These are phyloP conservation scores for Fusarium subglutinans DNA, from an alignment of 2,329 filamentous ascomycete genomes.

Conservation along the genomic window DNA sequence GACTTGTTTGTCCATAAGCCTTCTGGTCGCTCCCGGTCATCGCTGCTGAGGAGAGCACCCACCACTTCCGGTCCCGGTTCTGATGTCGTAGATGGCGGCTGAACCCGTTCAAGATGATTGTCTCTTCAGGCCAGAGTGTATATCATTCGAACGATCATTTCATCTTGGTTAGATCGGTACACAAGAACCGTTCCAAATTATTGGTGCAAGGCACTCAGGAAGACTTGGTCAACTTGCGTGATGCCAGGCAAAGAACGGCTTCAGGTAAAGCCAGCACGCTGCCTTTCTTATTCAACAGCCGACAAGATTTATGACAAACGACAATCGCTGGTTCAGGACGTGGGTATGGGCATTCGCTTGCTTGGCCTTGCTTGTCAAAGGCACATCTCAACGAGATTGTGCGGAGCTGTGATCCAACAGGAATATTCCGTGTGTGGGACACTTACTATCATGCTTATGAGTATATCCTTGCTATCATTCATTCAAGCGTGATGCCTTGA, in stretches of 20 bases:
- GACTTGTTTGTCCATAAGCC: background rate
- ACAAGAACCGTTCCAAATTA: conserved; percentile 7
- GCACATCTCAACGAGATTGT: conserved; percentile 3
- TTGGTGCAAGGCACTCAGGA: conserved; percentile 13
- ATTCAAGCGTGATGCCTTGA: background rate
- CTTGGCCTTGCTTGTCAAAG: background rate
- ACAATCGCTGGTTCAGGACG: background rate
- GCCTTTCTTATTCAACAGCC: background rate
- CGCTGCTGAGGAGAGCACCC: background rate
- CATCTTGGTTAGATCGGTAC: background rate
- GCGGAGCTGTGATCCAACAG: conserved; percentile 3
- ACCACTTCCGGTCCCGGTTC: conserved; percentile 1
- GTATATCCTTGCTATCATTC: background rate
- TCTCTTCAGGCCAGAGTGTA: background rate
- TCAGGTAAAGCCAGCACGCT: background rate
- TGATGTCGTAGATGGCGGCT: background rate
- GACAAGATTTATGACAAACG: background rate
- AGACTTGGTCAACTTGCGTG: conserved; percentile 4
- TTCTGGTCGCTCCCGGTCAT: background rate
- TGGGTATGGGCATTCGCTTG: background rate
- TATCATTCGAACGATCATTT: background rate
- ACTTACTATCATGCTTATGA: background rate
- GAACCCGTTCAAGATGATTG: background rate
- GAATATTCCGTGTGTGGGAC: conserved; percentile 1
- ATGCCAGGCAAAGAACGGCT: conserved; percentile 8